Evolutionary conservation across 2,329 filamentous ascomycete genomes (phyloP), one percentile per base, ranked within the genome.

Genomic region (Stenocarpella maydis): DNA sequence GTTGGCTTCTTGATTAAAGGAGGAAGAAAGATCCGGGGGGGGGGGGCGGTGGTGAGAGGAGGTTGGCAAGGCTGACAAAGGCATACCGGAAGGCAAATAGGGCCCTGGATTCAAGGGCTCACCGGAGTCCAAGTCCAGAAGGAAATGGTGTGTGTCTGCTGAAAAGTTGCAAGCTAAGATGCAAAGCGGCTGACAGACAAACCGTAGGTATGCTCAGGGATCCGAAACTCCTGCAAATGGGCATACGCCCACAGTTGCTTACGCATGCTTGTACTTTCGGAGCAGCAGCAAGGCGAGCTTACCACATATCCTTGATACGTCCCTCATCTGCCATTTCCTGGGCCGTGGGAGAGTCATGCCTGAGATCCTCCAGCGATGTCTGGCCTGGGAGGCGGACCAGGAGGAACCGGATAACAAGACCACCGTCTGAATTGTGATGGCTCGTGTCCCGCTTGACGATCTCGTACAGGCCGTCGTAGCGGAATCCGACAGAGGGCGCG

Each of bases 391-490:
- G 12, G 1, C 78, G 72, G 4, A 15, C 14, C 45, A 79, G 73
- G 41, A 69, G 55, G 65, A 76, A 78, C 28, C 65, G 71, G 39
- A 71, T 65, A 53, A 70, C 76, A 3, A 69, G 49, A 0, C 76
- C 76, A 0, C 73, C 72, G n/a, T 64, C 52, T n/a, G n/a, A 24
- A 1, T 69, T 67, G 69, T 75, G 76, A 69, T 75, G 77, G 31
- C 26, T 54, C 19, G 8, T 3, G 14, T 72, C 53, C 14, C 17
- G 14, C 19, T 19, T 1, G 4, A 68, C 67, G 15, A 80, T 74
- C 1, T n/a, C n/a, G 69, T 80, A 80, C 7, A 80, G 74, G 0
- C 78, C 79, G 43, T 81, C 79, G 70, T 81, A 80, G 1, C 79
- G 76, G n/a, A 80, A 74, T 2, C 79, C 79, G 4, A 73, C 71